These are phyloP conservation scores for Phyllosticta citribraziliensis DNA, from an alignment of 2,329 filamentous ascomycete genomes.

Conservation along the genomic window DNA sequence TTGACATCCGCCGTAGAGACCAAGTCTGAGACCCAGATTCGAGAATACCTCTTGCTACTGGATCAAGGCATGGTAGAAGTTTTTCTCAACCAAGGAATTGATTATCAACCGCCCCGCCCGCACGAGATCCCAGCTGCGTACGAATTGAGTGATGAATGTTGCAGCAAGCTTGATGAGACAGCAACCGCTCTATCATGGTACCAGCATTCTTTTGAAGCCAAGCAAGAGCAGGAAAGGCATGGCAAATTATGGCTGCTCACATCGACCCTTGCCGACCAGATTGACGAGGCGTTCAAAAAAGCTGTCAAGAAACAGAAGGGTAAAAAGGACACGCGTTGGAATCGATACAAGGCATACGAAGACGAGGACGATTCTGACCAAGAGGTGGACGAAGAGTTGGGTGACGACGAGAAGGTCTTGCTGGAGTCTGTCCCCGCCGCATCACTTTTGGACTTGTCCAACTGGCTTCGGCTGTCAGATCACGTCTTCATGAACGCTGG, in stretches of 20 bases:
- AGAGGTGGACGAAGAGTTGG: background rate
- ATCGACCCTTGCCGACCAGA: slow-evolving; percentile 22
- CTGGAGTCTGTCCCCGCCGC: slow-evolving; percentile 25
- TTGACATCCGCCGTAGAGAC: slow-evolving; percentile 56
- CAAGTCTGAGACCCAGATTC: slow-evolving; percentile 67
- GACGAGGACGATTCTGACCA: background rate
- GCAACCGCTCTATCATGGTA: slow-evolving; percentile 56
- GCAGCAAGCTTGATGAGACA: slow-evolving; percentile 54
- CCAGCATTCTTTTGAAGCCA: slow-evolving; percentile 54
- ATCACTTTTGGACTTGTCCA: slow-evolving; percentile 19
- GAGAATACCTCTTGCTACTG: slow-evolving; percentile 57
- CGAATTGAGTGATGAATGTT: slow-evolving; percentile 61
- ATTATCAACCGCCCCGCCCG: slow-evolving; percentile 18
- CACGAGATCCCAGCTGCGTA: slow-evolving; percentile 59
- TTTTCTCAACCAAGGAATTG: background rate
- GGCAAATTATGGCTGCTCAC: slow-evolving; percentile 58
- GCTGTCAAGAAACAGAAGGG: background rate
- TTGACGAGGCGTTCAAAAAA: background rate
- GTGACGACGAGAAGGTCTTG: slow-evolving; percentile 4
- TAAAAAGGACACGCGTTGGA: slow-evolving; percentile 2
- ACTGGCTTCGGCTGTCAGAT: slow-evolving; percentile 22
- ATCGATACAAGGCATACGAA: background rate
- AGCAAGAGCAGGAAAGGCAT: slow-evolving; percentile 51
- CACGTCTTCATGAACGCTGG: slow-evolving; percentile 32
- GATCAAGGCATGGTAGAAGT: slow-evolving; percentile 37